Conservation (phyloP, 2,329 filamentous ascomycete genomes). For the Zasmidium angulare region DNA sequence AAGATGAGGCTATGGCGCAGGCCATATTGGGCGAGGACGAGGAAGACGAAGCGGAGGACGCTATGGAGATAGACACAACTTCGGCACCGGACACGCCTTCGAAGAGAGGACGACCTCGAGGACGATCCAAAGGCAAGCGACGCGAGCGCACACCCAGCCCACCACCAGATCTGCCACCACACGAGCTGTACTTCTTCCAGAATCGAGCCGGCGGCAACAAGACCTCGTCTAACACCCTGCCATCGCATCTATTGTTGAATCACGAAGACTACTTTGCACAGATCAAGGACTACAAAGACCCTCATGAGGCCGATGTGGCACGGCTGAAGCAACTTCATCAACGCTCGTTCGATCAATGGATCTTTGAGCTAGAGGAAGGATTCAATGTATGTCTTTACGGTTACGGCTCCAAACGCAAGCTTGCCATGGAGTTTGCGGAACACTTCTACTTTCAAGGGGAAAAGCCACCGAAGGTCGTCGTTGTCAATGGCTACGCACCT, state of each 20-base stretch:
- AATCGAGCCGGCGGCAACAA: slow-evolving; percentile 78
- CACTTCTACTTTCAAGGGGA: slow-evolving; percentile 58
- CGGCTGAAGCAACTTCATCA: slow-evolving; percentile 74
- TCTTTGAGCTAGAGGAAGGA: slow-evolving; percentile 80
- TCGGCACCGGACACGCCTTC: slow-evolving; percentile 43
- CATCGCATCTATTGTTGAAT: slow-evolving; percentile 72
- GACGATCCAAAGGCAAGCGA: slow-evolving; percentile 54
- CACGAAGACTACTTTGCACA: slow-evolving; percentile 88
- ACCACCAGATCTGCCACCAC: slow-evolving; percentile 78
- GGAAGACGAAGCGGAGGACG: slow-evolving; percentile 33
- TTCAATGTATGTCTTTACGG: slow-evolving; percentile 92
- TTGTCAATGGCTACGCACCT: slow-evolving; percentile 82
- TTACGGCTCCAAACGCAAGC: slow-evolving; percentile 80
- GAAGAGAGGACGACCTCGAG: slow-evolving; percentile 45
- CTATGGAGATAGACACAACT: slow-evolving; percentile 43
- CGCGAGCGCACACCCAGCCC: slow-evolving; percentile 72
- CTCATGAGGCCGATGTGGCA: slow-evolving; percentile 67
- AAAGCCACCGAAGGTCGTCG: slow-evolving; percentile 62
- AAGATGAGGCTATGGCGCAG: slow-evolving; percentile 37
- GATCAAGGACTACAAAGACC: slow-evolving; percentile 63
- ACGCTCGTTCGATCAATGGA: slow-evolving; percentile 86
- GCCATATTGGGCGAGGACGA: slow-evolving; percentile 28
- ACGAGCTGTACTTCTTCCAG: slow-evolving; percentile 92
- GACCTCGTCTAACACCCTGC: slow-evolving; percentile 83
- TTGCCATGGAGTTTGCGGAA: slow-evolving; percentile 74